These are phyloP conservation scores for Lactarius quietus DNA, from an alignment of 768 basidiomycete species.

Conservation along the genomic window DNA sequence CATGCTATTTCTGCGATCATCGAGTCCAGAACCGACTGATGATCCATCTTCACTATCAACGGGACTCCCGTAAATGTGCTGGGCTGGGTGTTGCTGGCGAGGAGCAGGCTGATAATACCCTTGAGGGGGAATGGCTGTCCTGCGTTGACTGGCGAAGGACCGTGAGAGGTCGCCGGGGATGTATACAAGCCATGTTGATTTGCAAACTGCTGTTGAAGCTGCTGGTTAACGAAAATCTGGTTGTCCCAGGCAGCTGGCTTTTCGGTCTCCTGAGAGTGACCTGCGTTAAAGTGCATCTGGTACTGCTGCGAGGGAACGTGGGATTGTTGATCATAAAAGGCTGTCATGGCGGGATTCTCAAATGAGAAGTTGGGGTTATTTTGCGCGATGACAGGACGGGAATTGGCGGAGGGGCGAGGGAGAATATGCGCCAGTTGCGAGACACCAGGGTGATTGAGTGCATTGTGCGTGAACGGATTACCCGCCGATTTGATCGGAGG, in stretches of 20 bases:
- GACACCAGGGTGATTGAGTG: conserved; percentile 22
- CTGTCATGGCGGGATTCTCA: conserved; percentile 51
- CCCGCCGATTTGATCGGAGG: conserved; percentile 36
- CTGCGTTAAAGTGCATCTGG: conserved; percentile 25
- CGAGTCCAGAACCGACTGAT: conserved; percentile 37
- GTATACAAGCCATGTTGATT: conserved; percentile 18
- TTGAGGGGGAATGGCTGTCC: conserved; percentile 27
- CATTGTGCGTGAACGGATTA: conserved; percentile 39
- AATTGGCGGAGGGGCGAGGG: conserved; percentile 32
- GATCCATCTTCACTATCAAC: conserved; percentile 40
- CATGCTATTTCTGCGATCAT: conserved; percentile 38
- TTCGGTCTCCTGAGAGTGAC: conserved; percentile 27
- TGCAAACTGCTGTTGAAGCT: conserved; percentile 23
- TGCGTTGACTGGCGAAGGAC: conserved; percentile 20
- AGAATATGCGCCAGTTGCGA: conserved; percentile 29
- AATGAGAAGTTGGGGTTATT: conserved; percentile 42
- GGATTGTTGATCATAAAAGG: conserved; percentile 40
- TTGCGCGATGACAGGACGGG: conserved; percentile 46
- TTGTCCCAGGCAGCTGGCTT: conserved; percentile 33
- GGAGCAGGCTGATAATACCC: conserved; percentile 30
- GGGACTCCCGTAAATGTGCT: conserved; percentile 32
- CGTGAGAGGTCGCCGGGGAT: conserved; percentile 22
- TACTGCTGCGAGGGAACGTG: conserved; percentile 34
- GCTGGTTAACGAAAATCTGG: conserved; percentile 23
- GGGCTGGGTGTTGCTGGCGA: conserved; percentile 32